These are phyloP conservation scores for Rhytidiadelphus loreus DNA, from an alignment of 225 moss, liverwort and hornwort species.

Conservation along the genomic window DNA sequence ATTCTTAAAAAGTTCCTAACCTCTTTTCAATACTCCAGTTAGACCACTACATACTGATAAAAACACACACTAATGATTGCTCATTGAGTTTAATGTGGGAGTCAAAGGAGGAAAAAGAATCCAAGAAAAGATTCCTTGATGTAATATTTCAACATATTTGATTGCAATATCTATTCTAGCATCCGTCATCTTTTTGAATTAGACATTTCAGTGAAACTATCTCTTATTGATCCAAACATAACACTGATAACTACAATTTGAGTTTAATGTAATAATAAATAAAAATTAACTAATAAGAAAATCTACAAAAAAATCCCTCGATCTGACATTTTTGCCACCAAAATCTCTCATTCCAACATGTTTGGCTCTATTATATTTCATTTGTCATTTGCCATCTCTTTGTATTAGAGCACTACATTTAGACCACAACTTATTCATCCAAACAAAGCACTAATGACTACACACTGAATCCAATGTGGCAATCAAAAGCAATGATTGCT, in stretches of 20 bases:
- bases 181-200: not conserved
- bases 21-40: not conserved
- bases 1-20: not conserved
- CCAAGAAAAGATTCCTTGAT: not conserved
- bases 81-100: not conserved
- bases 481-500: too few species aligned
- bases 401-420: not conserved
- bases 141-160: not conserved
- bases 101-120: not conserved
- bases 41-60: not conserved
- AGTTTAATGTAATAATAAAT: not conserved
- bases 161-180: not conserved
- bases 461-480: too few species aligned
- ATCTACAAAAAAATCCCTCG: not conserved
- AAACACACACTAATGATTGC: not conserved
- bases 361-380: not conserved
- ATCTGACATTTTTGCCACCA: not conserved
- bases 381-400: not conserved
- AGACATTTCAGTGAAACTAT: not conserved
- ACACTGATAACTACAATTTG: too few species aligned
- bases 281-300: not conserved
- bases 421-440: not conserved
- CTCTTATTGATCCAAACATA: not conserved
- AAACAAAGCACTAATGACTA: not conserved
- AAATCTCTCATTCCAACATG: not conserved